Evolutionary conservation across 208 protist genomes (phyloP), one percentile per base, ranked within the genome.

Genomic region (Leishmania martiniquensis): DNA sequence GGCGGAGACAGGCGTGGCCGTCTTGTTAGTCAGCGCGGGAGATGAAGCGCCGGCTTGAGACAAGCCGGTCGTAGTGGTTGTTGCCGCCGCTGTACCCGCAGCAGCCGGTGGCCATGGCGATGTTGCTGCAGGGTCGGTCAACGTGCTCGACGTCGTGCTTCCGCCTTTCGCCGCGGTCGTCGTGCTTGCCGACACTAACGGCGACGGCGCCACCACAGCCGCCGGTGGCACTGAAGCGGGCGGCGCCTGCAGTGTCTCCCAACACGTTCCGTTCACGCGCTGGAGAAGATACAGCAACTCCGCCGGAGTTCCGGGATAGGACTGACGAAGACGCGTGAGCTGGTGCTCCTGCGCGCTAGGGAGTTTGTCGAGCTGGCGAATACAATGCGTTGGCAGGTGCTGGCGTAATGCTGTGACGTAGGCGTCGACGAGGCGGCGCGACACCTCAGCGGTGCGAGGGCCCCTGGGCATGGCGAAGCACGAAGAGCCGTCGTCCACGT

Each of bases 331-430:
- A 37, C 77, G 71, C 13, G 54, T 54, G 37, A 89, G 60, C 70
- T 91, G 85, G 57, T 82, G 67, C 71, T 87, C 80, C 47, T 75
- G 80, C 3, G 87, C 87, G 2, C 78, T 83, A 0, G 81, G 85
- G 12, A 93, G 80, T 52, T 85, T 84, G 78, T 91, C 87, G 13
- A 93, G 77, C 77, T 89, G 87, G 4, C 85, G 84, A 17, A 91
- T 80, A 51, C 78, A 83, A 42, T 79, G 75, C 4, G 87, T 91
- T 39, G 89, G 87, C 4, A 93, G 86, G 45, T 82, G 87, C 65
- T 93, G 89, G 7, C 89, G 89, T 17, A 93, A 80, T n/a, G 80
- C n/a, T 3, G 87, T 93, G 39, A 93, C 83, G 79, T 93, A 93
- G 15, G 87, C 89, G 66, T 88, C 85, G 25, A 91, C 87, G 22